Evolutionary conservation across 2,329 filamentous ascomycete species (phyloP).

Genomic region (Xylariales sp.): DNA sequence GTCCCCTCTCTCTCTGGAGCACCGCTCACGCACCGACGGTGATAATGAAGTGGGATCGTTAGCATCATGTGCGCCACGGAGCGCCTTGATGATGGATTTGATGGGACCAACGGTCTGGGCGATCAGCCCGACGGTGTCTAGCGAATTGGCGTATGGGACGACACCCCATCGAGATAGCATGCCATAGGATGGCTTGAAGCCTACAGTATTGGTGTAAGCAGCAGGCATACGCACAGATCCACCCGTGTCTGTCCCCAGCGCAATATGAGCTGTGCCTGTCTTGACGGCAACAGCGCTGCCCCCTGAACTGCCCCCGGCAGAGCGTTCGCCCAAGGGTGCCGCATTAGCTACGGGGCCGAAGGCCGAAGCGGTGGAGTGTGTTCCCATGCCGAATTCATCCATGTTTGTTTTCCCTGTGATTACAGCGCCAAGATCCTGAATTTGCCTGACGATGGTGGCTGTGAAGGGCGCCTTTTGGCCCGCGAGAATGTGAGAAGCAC

Average conservation of each 20-base stretch:
- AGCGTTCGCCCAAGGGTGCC: constrained; percentile 34
- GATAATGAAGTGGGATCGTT: constrained; percentile 73
- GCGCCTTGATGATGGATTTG: constrained; percentile 40
- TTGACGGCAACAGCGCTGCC: constrained; percentile 86
- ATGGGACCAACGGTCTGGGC: constrained; percentile 50
- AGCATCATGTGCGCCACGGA: constrained; percentile 55
- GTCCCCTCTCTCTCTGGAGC: constrained; percentile 22
- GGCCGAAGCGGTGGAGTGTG: constrained; percentile 66
- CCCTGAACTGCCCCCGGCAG: constrained; percentile 86
- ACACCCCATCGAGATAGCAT: constrained; percentile 82
- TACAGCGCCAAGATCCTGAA: constrained; percentile 58
- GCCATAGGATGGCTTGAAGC: constrained; percentile 91
- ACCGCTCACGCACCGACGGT: constrained; percentile 46
- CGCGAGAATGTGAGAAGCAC: constrained; percentile 71
- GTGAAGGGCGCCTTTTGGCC: constrained; percentile 72
- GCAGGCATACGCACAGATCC: constrained; percentile 85
- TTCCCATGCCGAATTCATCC: constrained; percentile 96
- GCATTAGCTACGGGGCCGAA: constrained; percentile 61
- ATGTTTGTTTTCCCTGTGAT: constrained; percentile 82
- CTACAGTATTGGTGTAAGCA: constrained; percentile 77
- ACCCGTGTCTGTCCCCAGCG: constrained; percentile 89
- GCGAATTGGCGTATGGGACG: constrained; percentile 85
- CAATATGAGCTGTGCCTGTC: constrained; percentile 51
- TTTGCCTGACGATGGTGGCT: constrained; percentile 71
- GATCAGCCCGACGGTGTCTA: constrained; percentile 84